These are phyloP conservation scores for Bromus sterilis DNA, from an alignment of 176 grass and related monocot species.

Conservation along the genomic window DNA sequence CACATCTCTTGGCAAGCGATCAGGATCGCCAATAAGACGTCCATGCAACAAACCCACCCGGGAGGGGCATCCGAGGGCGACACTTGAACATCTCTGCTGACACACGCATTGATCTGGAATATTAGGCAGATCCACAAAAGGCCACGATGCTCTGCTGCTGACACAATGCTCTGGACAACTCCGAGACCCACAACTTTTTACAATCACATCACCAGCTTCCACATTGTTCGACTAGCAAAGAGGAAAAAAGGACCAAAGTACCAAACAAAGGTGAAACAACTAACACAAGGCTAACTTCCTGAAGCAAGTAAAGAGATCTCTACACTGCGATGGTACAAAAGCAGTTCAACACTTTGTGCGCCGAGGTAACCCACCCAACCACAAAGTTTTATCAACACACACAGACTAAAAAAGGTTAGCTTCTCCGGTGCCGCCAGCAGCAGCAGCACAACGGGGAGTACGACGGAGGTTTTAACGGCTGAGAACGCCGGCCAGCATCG, in stretches of 20 bases:
- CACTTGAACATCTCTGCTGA: neutral
- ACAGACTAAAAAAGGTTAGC: neutral
- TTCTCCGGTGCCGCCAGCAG: neutral
- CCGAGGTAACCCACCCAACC: neutral
- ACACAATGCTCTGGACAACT: neutral
- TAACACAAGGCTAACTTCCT: constrained; percentile 21
- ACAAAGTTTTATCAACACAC: constrained; percentile 22
- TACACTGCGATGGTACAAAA: neutral
- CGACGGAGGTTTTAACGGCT: neutral
- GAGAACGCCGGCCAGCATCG: neutral
- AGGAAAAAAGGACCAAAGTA: neutral
- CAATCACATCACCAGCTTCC: neutral
- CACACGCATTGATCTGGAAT: neutral
- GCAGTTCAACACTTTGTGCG: constrained; percentile 10
- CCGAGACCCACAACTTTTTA: neutral
- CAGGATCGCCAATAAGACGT: neutral
- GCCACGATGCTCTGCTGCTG: neutral
- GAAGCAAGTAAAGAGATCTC: constrained; percentile 14
- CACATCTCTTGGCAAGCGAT: neutral
- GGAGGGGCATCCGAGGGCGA: neutral
- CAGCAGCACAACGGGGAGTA: neutral
- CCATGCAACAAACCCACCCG: neutral
- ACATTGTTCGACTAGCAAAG: neutral
- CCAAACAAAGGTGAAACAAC: neutral
- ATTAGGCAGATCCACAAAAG: neutral